Base-by-base conservation (phyloP, 176 grass and related monocot genomes). In the Otatea glauca region DNA sequence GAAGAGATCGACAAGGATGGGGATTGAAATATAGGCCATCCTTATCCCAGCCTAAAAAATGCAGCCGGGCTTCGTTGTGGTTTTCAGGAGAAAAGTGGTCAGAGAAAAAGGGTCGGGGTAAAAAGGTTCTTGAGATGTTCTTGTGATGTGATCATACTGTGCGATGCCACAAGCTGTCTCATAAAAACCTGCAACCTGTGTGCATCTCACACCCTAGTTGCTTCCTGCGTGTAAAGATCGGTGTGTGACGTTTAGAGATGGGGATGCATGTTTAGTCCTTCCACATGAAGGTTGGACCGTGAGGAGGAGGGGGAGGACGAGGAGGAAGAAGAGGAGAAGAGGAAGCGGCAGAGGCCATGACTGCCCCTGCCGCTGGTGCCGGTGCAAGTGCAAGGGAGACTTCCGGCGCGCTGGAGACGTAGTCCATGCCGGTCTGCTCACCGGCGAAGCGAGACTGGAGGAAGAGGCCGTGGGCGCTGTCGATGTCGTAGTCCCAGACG, bases 401-500 rank as follows among this genome's bases (percentile, higher is more conserved):
- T 43, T 86, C 90, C 32, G 66, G 78, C 66, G 72, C 50, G 55
- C 7, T 74, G 79, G 74, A 53, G n/a, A 18, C 84, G 89, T 50
- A 85, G 9, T 88, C 87, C 68, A 76, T 83, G 81, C 56, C 35
- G 87, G 72, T 6, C 23, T 77, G 60, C 68, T 97, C 90, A 25
- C 76, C 85, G 68, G 81, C 83, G 58, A 99, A 81, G 42, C 86
- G 96, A 59, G 96, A 94, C 79, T 91, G 96, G 77, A 99, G 88
- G 43, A 94, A 83, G 82, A 99, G 81, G 74, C 79, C 91, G 18
- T 96, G 86, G 2, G 91, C 91, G 54, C 90, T 94, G 81, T 99
- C 96, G 45, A 99, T 88, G 77, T 96, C 96, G 82, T 90, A 87
- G 77, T 99, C 96, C 96, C 96, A 99, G 29, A 94, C 89, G 42